These are phyloP conservation scores for Dactylellina parvicollis DNA, from an alignment of 2,329 filamentous ascomycete species.

Conservation along the genomic window DNA sequence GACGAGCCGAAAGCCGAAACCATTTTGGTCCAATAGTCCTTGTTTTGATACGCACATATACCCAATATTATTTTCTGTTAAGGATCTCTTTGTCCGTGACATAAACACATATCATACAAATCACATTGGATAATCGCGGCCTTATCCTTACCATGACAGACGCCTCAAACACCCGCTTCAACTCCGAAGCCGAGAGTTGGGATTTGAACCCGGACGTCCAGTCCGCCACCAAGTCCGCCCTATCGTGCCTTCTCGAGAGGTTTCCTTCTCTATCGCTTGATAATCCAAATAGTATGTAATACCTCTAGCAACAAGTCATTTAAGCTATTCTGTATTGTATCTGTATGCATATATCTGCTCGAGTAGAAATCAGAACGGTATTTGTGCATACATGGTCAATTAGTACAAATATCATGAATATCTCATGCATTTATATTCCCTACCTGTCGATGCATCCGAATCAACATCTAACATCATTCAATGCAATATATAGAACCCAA, in stretches of 20 bases:
- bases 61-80: too few relatives aligned
- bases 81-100: background rate
- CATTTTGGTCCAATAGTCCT: background rate
- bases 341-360: too few relatives aligned
- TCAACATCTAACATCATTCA: background rate
- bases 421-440: too few relatives aligned
- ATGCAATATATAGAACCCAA: slow-evolving; percentile 57
- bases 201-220: slow-evolving; percentile 67
- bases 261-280: slow-evolving; percentile 28
- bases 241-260: slow-evolving; percentile 62
- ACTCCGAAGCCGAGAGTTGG: slow-evolving; percentile 67
- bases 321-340: too few relatives aligned
- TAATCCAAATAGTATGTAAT: slow-evolving; percentile 27
- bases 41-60: background rate
- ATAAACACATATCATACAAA: background rate
- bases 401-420: too few relatives aligned
- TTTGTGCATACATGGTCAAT: too few relatives aligned
- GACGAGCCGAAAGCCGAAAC: background rate
- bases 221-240: slow-evolving; percentile 63
- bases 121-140: too few relatives aligned
- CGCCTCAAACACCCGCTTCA: slow-evolving; percentile 65
- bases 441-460: background rate
- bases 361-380: too few relatives aligned
- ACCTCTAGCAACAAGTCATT: too few relatives aligned
- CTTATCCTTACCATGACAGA: slow-evolving; percentile 52